phyloP scores from a whole-genome alignment of 805 yeast genomes.

The Yarrowia deformans region DNA sequence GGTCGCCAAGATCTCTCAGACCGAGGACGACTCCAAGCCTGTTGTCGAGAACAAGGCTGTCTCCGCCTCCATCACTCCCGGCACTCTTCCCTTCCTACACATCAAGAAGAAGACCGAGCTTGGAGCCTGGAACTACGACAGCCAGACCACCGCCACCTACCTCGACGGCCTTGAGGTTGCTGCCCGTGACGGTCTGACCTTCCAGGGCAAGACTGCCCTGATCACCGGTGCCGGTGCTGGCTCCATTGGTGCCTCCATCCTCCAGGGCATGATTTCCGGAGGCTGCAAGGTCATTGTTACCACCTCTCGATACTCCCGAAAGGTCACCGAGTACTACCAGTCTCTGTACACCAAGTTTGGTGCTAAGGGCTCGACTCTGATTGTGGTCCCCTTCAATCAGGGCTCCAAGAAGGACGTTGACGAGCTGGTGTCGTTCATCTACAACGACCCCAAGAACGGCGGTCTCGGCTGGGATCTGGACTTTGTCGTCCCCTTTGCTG shows the following conservation, averaged over 20 bases:
- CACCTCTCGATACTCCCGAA: slow-evolving; percentile 92
- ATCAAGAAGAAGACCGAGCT: slow-evolving; percentile 78
- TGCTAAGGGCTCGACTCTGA: slow-evolving; percentile 87
- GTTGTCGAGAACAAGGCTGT: slow-evolving; percentile 52
- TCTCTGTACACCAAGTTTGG: slow-evolving; percentile 91
- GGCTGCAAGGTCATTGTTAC: slow-evolving; percentile 98
- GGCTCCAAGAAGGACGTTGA: slow-evolving; percentile 95
- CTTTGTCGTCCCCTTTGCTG: slow-evolving; percentile 96
- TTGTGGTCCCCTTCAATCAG: slow-evolving; percentile 98
- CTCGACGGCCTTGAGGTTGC: slow-evolving; percentile 92
- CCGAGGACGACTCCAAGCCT: slow-evolving; percentile 59
- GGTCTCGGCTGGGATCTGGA: slow-evolving; percentile 99
- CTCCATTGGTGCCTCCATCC: slow-evolving; percentile 95
- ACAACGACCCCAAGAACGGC: slow-evolving; percentile 79
- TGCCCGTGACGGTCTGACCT: slow-evolving; percentile 92
- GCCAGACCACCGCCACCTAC: slow-evolving; percentile 74
- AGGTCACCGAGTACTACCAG: slow-evolving; percentile 95
- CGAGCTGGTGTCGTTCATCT: slow-evolving; percentile 83
- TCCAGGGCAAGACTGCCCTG: slow-evolving; percentile 84
- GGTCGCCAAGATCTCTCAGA: slow-evolving; percentile 49
- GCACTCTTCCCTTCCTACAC: slow-evolving; percentile 91
- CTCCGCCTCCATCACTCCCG: slow-evolving; percentile 44
- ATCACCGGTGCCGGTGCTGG: slow-evolving; percentile 99
- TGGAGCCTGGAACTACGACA: slow-evolving; percentile 81
- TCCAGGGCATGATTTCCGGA: slow-evolving; percentile 94